phyloP scores from a whole-genome alignment of 129 eudicot genomes.

The Apium graveolens region DNA sequence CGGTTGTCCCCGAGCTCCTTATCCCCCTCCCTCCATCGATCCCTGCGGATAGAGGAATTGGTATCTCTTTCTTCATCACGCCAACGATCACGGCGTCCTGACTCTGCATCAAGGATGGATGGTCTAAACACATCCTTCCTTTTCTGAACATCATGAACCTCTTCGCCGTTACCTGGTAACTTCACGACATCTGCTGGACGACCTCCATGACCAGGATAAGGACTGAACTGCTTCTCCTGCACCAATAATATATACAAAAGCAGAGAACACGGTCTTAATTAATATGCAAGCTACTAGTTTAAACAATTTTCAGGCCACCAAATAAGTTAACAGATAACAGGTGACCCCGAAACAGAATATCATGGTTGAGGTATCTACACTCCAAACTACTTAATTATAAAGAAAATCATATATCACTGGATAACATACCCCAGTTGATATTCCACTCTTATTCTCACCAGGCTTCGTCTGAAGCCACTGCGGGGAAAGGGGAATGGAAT shows the following conservation, averaged over 20 bases:
- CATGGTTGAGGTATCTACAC: background rate
- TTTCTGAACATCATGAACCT: constrained; percentile 39
- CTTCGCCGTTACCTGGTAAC: constrained; percentile 46
- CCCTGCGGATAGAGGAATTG: constrained; percentile 51
- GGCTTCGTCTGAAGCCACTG: constrained; percentile 95
- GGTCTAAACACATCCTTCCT: constrained; percentile 88
- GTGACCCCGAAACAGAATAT: no score
- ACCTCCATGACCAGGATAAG: constrained; percentile 34
- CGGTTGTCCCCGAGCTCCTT: constrained; percentile 60
- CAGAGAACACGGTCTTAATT: background rate
- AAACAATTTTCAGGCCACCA: background rate
- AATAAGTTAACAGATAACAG: background rate
- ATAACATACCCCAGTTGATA: constrained; percentile 54
- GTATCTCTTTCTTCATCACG: constrained; percentile 97
- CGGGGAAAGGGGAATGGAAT: constrained; percentile 88
- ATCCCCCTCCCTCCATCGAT: constrained; percentile 86
- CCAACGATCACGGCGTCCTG: constrained; percentile 86
- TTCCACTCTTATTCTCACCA: constrained; percentile 71
- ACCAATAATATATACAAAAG: background rate
- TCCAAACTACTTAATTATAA: background rate
- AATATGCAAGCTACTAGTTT: no score
- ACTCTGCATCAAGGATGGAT: constrained; percentile 60
- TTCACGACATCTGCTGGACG: constrained; percentile 40
- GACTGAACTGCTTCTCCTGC: constrained; percentile 54
- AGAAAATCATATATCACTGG: background rate